Conservation (phyloP, 2,329 filamentous ascomycete genomes). For the Cladosporium sp. region DNA sequence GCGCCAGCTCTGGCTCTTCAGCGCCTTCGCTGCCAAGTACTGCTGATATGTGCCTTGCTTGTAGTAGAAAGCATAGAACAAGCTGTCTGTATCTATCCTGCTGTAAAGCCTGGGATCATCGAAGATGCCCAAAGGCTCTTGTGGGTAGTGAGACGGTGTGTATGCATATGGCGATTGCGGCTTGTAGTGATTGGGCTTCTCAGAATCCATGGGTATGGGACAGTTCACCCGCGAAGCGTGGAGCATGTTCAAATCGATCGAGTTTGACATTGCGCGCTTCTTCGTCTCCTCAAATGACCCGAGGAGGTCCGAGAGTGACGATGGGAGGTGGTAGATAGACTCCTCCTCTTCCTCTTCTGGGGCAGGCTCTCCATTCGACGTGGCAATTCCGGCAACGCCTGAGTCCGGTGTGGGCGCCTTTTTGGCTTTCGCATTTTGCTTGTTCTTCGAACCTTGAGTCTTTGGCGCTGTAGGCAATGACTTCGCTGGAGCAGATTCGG, state of each 20-base stretch:
- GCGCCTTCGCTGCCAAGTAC: conserved; percentile 89
- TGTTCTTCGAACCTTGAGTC: conserved; percentile 31
- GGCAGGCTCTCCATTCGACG: conserved; percentile 50
- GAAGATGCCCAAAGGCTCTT: conserved; percentile 86
- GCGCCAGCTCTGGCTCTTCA: conserved; percentile 97
- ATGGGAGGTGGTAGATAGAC: conserved; percentile 87
- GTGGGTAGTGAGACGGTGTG: conserved; percentile 79
- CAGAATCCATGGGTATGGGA: conserved; percentile 73
- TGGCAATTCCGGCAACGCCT: conserved; percentile 30
- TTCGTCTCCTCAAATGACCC: conserved; percentile 86
- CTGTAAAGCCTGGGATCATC: conserved; percentile 85
- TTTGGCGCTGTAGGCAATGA: conserved; percentile 36
- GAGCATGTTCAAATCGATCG: conserved; percentile 68
- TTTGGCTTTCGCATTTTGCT: conserved; percentile 17
- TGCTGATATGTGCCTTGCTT: conserved; percentile 95
- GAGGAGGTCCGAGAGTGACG: conserved; percentile 81
- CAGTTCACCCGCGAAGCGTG: conserved; percentile 67
- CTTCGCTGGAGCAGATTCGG: conserved; percentile 22
- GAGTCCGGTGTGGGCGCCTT: conserved; percentile 33
- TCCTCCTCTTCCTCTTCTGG: conserved; percentile 60
- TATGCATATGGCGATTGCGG: conserved; percentile 73
- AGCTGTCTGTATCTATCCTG: conserved; percentile 87
- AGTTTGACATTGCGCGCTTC: conserved; percentile 57
- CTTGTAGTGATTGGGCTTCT: conserved; percentile 77
- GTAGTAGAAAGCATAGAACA: conserved; percentile 99